Evolutionary conservation across 495 filamentous ascomycete species (phyloP).

Genomic region (Trichocladium uniseriatum): DNA sequence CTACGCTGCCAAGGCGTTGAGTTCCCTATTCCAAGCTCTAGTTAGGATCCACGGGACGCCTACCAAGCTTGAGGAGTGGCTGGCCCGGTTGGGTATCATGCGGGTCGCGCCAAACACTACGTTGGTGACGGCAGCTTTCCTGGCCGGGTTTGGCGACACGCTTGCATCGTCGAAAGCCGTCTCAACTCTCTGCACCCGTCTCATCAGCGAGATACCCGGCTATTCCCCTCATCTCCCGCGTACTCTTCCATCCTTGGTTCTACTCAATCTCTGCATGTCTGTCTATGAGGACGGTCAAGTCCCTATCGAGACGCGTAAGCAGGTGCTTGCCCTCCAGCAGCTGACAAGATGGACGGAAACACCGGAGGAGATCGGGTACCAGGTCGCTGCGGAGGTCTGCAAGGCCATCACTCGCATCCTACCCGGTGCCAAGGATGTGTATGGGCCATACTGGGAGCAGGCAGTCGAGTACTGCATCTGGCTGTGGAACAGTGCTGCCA

Average conservation of each 20-base stretch:
- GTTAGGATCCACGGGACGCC: slow-evolving; percentile 27
- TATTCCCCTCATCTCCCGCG: slow-evolving; percentile 27
- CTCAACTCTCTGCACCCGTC: slow-evolving; percentile 42
- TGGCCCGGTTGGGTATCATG: slow-evolving; percentile 29
- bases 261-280: slow-evolving; percentile 36
- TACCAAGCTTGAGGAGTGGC: slow-evolving; percentile 33
- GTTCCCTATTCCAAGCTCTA: slow-evolving; percentile 32
- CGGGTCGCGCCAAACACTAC: slow-evolving; percentile 34
- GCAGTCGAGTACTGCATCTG: slow-evolving; percentile 48
- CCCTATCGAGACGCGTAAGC: slow-evolving; percentile 63
- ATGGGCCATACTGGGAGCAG: slow-evolving; percentile 77
- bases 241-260: slow-evolving; percentile 31
- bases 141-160: slow-evolving; percentile 44
- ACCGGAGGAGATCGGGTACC: slow-evolving; percentile 37
- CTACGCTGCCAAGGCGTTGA: slow-evolving; percentile 42
- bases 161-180: slow-evolving; percentile 35
- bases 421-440: slow-evolving; percentile 63
- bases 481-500: slow-evolving; percentile 42
- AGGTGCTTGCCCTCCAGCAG: slow-evolving; percentile 76
- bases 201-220: slow-evolving; percentile 46
- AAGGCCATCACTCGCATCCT: slow-evolving; percentile 56
- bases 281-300: slow-evolving; percentile 37
- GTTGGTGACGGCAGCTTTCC: slow-evolving; percentile 41
- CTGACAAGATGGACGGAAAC: slow-evolving; percentile 57
- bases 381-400: slow-evolving; percentile 51